Evolutionary conservation across 1,284 basidiomycete genomes (phyloP), one percentile per base, ranked within the genome.

Genomic region (Trichosporon sp.): DNA sequence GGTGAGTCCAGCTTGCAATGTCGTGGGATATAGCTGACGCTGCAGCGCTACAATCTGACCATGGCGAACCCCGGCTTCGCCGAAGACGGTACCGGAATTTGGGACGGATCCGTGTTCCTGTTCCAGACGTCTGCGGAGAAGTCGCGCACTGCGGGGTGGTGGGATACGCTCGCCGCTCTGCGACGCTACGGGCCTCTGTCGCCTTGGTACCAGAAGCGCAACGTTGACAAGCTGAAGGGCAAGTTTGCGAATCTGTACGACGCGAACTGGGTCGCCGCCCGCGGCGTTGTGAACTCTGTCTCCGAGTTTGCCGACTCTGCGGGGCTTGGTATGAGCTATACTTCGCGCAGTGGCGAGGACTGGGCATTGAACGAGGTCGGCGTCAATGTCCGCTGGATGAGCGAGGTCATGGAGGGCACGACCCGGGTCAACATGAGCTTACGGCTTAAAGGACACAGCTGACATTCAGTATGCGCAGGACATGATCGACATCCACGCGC

Each of bases 181-280:
- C 90, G 90, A 88, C 87, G 93, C 71, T 98, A 97, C 81, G 96
- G 96, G 1, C 87, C 90, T 70, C 82, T 86, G 14, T 88, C 92
- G 12, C 90, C 92, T 0, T 86, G 84, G 69, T 87, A 87, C 68
- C 88, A 89, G 1, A 85, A 89, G 69, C 79, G 86, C 4, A 79
- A 78, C 7, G 81, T 84, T 31, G 21, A 31, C 0, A 64, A 40
- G 0, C 71, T 84, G 2, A 46, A 82, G 6, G 56, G 64, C n/a
- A 73, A 72, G 14, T 80, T 84, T 63, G 32, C 71, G 2, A 74
- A 73, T 16, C 75, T 84, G n/a, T 84, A 84, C 72, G 69, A 81
- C 48, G 71, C 79, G 0, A 32, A 31, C 3, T 81, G 78, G 76
- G 73, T 84, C 19, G 64, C 71, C 0, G 40, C 76, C 51, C 72